Conservation (phyloP, 805 yeast species). For the Saturnispora dispora region DNA sequence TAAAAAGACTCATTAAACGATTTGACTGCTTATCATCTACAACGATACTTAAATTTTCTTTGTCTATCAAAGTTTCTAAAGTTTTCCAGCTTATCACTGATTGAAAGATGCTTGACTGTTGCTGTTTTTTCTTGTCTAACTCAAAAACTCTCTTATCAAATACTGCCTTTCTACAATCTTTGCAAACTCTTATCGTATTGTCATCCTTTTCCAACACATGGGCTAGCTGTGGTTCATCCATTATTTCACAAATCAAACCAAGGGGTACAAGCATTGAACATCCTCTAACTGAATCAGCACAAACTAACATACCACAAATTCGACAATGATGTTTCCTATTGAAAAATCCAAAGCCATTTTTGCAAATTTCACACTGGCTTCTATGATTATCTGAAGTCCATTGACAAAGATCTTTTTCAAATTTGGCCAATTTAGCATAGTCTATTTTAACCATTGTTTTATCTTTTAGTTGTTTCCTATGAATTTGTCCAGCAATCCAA, state of each 20-base stretch:
- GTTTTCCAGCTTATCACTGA: conserved; percentile 27
- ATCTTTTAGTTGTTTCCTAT: not conserved
- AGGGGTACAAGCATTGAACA: conserved; percentile 73
- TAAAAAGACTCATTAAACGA: conserved; percentile 29
- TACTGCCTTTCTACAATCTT: conserved; percentile 54
- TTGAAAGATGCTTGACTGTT: conserved; percentile 29
- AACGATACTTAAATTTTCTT: conserved; percentile 19
- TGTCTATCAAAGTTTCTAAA: conserved; percentile 16
- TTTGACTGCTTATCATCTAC: conserved; percentile 30
- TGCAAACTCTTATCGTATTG: conserved; percentile 51
- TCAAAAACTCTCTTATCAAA: conserved; percentile 46
- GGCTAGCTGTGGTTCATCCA: conserved; percentile 16
- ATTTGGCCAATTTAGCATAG: conserved; percentile 17
- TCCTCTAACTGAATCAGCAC: conserved; percentile 51
- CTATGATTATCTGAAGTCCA: conserved; percentile 48
- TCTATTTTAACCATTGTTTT: conserved; percentile 6
- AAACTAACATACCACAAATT: conserved; percentile 74
- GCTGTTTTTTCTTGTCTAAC: conserved; percentile 29
- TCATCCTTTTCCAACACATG: conserved; percentile 13
- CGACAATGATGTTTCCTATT: conserved; percentile 86
- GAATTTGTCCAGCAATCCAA: conserved; percentile 42
- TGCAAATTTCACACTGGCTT: conserved; percentile 54
- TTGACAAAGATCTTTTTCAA: conserved; percentile 41
- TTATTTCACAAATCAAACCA: conserved; percentile 29
- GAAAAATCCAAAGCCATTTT: conserved; percentile 39